Percentiles rank a stretch among this genome's conserved stretches.
These are phyloP conservation scores for Neckera pumila DNA, from an alignment of 225 moss, liverwort and hornwort genomes.

Conservation along the genomic window DNA sequence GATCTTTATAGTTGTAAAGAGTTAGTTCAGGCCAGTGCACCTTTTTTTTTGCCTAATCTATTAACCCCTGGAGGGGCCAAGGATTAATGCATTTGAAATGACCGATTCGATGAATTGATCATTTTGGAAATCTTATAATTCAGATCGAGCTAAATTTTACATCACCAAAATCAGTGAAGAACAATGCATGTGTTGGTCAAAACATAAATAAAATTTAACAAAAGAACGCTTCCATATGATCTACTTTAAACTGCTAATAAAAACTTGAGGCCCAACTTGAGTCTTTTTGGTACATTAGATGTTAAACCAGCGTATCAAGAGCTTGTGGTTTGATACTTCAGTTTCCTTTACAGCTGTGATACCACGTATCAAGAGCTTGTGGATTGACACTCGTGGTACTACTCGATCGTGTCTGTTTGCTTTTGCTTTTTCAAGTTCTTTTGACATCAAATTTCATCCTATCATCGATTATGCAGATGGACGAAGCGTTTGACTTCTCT, in stretches of 20 bases:
- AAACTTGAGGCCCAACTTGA: not conserved
- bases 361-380: not conserved
- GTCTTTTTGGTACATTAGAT: not conserved
- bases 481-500: conserved; percentile 52
- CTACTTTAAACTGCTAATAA: not conserved
- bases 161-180: not conserved
- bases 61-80: not conserved
- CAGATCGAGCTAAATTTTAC: not conserved
- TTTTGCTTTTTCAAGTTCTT: not conserved
- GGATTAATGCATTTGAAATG: not conserved
- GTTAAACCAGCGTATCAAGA: not conserved
- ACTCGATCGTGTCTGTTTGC: not conserved
- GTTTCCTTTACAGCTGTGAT: not conserved
- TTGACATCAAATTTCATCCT: not conserved
- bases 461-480: conserved; percentile 18
- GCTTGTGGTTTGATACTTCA: not conserved
- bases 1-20: not conserved
- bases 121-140: not conserved
- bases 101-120: not conserved
- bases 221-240: not conserved
- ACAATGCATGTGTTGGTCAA: not conserved
- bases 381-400: not conserved
- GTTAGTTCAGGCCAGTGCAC: not conserved
- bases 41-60: not conserved
- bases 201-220: not conserved